Evolutionary conservation across 2,329 filamentous ascomycete species (phyloP).

Genomic region (Fusarium tjaetaba): DNA sequence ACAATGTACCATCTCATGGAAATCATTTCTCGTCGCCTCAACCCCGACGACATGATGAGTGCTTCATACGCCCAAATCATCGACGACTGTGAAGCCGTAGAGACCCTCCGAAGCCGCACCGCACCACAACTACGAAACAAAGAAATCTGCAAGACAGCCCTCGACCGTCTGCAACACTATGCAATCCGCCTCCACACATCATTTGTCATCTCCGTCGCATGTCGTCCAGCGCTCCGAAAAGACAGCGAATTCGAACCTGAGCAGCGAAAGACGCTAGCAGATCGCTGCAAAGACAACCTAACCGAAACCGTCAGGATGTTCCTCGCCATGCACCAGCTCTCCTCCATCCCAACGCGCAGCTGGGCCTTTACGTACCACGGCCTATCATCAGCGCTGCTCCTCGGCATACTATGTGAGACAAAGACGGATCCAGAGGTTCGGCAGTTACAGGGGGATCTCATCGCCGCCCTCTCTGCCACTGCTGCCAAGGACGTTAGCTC

Average conservation of each 20-base stretch:
- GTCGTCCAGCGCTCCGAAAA: slow-evolving; percentile 68
- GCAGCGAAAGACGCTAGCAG: slow-evolving; percentile 65
- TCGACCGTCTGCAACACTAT: slow-evolving; percentile 71
- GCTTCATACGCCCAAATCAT: slow-evolving; percentile 65
- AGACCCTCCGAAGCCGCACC: slow-evolving; percentile 60
- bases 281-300: slow-evolving; percentile 69
- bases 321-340: slow-evolving; percentile 74
- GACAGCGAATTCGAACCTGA: slow-evolving; percentile 60
- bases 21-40: slow-evolving; percentile 66
- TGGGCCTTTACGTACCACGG: slow-evolving; percentile 77
- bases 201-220: slow-evolving; percentile 72
- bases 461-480: slow-evolving; percentile 70
- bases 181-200: slow-evolving; percentile 72
- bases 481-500: slow-evolving; percentile 70
- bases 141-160: slow-evolving; percentile 70
- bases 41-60: slow-evolving; percentile 62
- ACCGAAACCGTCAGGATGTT: slow-evolving; percentile 76
- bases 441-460: slow-evolving; percentile 71
- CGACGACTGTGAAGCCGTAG: slow-evolving; percentile 65
- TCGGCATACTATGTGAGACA: slow-evolving; percentile 71
- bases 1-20: slow-evolving; percentile 73
- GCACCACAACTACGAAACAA: slow-evolving; percentile 65
- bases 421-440: slow-evolving; percentile 71
- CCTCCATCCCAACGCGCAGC: slow-evolving; percentile 71
- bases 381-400: slow-evolving; percentile 70